phyloP scores from a whole-genome alignment of 73 alveolate species.

The Tetrahymena thermophila region DNA sequence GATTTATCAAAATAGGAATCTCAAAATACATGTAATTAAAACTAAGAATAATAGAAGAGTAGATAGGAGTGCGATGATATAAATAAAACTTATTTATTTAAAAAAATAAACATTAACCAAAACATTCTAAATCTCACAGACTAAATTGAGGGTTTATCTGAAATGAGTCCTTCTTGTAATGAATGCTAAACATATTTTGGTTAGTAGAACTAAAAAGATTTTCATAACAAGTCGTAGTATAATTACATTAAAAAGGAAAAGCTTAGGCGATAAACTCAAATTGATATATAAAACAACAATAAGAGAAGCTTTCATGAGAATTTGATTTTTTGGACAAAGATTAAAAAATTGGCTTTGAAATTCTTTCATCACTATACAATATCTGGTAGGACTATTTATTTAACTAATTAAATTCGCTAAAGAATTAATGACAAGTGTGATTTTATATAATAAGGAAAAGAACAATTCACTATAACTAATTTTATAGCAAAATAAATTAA shows the following conservation, averaged over 20 bases:
- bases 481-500: neutral
- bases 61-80: neutral
- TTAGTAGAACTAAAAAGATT: neutral
- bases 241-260: neutral
- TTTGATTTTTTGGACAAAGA: neutral
- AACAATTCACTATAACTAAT: neutral
- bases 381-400: neutral
- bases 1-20: neutral
- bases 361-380: neutral
- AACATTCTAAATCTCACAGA: neutral
- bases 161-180: neutral
- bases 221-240: neutral
- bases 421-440: neutral
- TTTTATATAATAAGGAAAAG: neutral
- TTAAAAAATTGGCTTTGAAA: neutral
- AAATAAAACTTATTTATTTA: too few relatives aligned
- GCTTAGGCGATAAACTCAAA: neutral
- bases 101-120: too few relatives aligned
- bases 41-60: too few relatives aligned
- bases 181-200: neutral
- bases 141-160: neutral
- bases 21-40: too few relatives aligned
- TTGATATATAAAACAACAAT: neutral
- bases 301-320: neutral
- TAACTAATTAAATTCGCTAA: neutral